Conservation (phyloP, 495 filamentous ascomycete species). For the Penicillium samsonianum region DNA sequence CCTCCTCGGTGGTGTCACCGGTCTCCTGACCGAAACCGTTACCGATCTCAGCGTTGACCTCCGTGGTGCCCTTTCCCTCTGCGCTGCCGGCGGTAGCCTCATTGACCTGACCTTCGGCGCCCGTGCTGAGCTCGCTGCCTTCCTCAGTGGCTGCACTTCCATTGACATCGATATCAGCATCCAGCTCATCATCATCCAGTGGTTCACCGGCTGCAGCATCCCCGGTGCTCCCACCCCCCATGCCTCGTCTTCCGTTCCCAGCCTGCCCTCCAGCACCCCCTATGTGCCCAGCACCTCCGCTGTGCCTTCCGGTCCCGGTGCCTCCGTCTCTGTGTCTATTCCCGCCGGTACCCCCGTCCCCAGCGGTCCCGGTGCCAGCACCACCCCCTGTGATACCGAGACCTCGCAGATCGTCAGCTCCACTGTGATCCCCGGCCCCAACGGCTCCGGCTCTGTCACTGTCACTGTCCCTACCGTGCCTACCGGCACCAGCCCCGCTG, state of each 20-base stretch:
- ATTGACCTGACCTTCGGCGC: slow-evolving; percentile 36
- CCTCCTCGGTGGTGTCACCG: slow-evolving; percentile 33
- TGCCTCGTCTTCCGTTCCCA: slow-evolving; percentile 24
- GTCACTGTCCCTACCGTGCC: slow-evolving; percentile 10
- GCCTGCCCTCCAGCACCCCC: slow-evolving; percentile 24
- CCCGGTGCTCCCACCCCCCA: slow-evolving; percentile 27
- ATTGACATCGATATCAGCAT: slow-evolving; percentile 33
- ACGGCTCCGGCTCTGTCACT: slow-evolving; percentile 7
- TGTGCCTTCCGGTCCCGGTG: slow-evolving; percentile 13
- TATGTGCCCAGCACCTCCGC: slow-evolving; percentile 4
- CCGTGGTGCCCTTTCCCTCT: slow-evolving; percentile 37
- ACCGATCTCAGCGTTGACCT: slow-evolving; percentile 37
- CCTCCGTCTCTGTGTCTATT: slow-evolving; percentile 7
- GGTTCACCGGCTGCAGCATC: slow-evolving; percentile 44
- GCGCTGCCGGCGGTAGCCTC: slow-evolving; percentile 40
- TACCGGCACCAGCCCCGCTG: slow-evolving; percentile 12
- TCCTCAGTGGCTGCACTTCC: slow-evolving; percentile 38
- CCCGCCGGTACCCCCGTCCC: slow-evolving; percentile 9
- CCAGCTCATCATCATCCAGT: slow-evolving; percentile 44
- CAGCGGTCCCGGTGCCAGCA: neutral
- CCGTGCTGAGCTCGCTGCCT: slow-evolving; percentile 44
- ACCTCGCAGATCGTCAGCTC: slow-evolving; percentile 19
- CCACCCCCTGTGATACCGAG: slow-evolving; percentile 29
- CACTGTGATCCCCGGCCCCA: slow-evolving; percentile 13
- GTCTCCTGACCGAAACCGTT: slow-evolving; percentile 33